These are phyloP conservation scores for Chaetomium olivaceum DNA, from an alignment of 2,329 filamentous ascomycete species.

Conservation along the genomic window DNA sequence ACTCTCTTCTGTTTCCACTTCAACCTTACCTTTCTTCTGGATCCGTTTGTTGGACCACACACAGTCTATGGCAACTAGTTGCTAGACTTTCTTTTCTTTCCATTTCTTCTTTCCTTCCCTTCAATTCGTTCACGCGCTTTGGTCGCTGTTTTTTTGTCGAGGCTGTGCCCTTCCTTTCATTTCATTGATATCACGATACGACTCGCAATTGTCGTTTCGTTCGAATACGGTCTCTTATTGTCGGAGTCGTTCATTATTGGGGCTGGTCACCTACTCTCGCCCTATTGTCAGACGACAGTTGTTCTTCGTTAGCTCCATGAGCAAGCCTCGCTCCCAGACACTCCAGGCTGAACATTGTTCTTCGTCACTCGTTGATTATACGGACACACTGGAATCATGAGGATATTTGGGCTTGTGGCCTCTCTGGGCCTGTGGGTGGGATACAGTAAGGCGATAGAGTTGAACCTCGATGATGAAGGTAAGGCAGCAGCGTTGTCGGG, in stretches of 20 bases:
- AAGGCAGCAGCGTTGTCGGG: background rate
- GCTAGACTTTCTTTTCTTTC: slow-evolving; percentile 16
- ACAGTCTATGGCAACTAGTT: slow-evolving; percentile 11
- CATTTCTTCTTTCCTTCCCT: slow-evolving; percentile 7
- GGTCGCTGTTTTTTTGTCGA: slow-evolving; percentile 12
- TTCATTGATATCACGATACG: background rate
- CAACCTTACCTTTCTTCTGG: background rate
- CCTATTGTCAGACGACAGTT: background rate
- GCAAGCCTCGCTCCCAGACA: background rate
- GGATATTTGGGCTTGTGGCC: slow-evolving; percentile 12
- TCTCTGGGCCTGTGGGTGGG: slow-evolving; percentile 13
- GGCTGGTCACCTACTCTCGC: background rate
- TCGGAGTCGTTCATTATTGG: background rate
- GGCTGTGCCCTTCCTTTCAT: slow-evolving; percentile 24
- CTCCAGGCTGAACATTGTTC: background rate
- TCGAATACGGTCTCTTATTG: background rate
- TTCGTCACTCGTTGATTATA: slow-evolving; percentile 1
- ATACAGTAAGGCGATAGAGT: slow-evolving; percentile 25
- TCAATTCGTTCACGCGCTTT: slow-evolving; percentile 17
- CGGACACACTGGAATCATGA: slow-evolving; percentile 15
- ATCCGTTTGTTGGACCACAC: background rate
- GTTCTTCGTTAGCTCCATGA: background rate
- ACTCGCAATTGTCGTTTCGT: background rate
- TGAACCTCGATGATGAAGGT: slow-evolving; percentile 33
- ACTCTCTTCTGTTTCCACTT: slow-evolving; percentile 2